Percentiles rank a stretch among this genome's conserved stretches.
These are phyloP conservation scores for Primulina eburnea DNA, from an alignment of 257 asterid species.

Conservation along the genomic window DNA sequence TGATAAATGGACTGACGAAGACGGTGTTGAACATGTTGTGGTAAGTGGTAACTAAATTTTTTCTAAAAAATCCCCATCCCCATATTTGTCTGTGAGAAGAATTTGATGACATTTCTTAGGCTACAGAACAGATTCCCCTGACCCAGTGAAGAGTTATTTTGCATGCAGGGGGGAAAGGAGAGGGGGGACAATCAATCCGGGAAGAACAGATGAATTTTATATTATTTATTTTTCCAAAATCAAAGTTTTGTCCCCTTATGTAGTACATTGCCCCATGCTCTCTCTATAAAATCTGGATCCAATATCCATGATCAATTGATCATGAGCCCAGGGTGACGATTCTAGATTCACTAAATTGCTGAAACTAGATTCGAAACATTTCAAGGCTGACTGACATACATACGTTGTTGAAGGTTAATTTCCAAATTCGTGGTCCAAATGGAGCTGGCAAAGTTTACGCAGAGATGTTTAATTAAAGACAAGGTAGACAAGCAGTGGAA, in stretches of 20 bases:
- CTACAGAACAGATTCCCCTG: neutral
- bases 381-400: neutral
- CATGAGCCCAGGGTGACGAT: neutral
- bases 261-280: neutral
- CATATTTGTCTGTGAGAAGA: neutral
- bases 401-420: constrained; percentile 59
- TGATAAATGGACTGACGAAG: constrained; percentile 80
- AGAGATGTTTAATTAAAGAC: constrained; percentile 95
- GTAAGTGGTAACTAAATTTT: constrained; percentile 29
- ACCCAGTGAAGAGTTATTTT: too few relatives aligned
- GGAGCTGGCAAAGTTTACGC: constrained; percentile 80
- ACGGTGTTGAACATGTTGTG: constrained; percentile 80
- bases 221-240: neutral
- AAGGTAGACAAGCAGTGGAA: constrained; percentile 83
- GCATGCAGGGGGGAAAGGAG: too few relatives aligned
- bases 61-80: neutral
- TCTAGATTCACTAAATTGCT: neutral
- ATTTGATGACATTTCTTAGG: neutral
- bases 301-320: too few relatives aligned
- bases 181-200: too few relatives aligned
- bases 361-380: constrained; percentile 2
- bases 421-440: constrained; percentile 84
- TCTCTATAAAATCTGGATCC: neutral
- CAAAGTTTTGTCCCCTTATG: neutral
- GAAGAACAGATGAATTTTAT: constrained; percentile 3